Evolutionary conservation across 2,329 filamentous ascomycete genomes (phyloP).

Genomic region (Tolypocladium guangdongense): DNA sequence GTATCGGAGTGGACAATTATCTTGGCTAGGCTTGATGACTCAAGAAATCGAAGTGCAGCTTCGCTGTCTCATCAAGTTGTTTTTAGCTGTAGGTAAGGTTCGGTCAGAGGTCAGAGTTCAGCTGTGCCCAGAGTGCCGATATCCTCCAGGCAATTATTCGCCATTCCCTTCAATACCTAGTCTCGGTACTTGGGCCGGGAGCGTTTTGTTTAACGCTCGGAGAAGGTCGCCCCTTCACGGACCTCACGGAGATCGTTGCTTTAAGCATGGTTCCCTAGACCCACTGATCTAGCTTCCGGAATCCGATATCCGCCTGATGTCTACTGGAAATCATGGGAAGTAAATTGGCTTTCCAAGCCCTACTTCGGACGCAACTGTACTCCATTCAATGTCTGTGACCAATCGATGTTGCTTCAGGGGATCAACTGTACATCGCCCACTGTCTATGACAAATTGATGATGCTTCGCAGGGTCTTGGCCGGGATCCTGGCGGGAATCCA

Average conservation of each 20-base stretch:
- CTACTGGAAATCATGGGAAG: background rate
- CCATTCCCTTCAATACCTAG: background rate
- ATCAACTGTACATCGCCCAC: background rate
- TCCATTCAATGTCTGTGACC: background rate
- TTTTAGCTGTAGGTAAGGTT: background rate
- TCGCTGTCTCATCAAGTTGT: background rate
- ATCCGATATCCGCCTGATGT: background rate
- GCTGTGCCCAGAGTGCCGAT: background rate
- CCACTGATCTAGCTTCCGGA: background rate
- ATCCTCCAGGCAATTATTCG: background rate
- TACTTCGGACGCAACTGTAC: background rate
- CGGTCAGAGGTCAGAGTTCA: background rate
- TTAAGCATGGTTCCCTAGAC: background rate
- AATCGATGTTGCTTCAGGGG: background rate
- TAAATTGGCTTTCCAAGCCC: background rate
- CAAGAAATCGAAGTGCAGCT: background rate
- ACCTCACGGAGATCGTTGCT: background rate
- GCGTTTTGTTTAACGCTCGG: background rate
- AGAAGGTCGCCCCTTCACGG: background rate
- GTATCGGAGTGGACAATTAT: background rate
- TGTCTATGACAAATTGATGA: background rate
- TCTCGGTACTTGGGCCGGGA: background rate
- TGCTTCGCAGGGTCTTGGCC: too few relatives aligned
- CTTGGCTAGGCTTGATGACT: background rate
- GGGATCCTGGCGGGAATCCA: background rate